phyloP scores from a whole-genome alignment of 2,329 filamentous ascomycete species.

The Hypoxylon rubiginosum region DNA sequence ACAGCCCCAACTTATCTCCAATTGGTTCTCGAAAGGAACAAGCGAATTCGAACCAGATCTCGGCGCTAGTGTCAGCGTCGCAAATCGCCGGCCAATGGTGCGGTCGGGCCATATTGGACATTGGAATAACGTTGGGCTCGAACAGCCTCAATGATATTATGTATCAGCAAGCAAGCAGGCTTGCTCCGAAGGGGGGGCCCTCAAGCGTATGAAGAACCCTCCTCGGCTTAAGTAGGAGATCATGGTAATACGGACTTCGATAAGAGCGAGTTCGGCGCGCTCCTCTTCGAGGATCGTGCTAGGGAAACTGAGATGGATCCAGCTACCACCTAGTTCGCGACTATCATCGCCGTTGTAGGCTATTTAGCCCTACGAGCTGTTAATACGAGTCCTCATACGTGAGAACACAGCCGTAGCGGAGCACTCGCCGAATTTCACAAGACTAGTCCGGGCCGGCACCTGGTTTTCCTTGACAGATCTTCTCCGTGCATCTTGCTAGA shows the following conservation, averaged over 20 bases:
- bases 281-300: background rate
- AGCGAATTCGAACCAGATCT: conserved; percentile 1
- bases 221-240: background rate
- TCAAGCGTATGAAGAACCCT: conserved; percentile 3
- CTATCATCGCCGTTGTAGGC: conserved; percentile 5
- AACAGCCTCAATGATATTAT: conserved; percentile 4
- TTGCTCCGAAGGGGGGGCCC: background rate
- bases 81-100: conserved; percentile 7
- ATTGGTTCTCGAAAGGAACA: conserved; percentile 10
- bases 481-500: conserved; percentile 19
- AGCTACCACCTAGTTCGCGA: conserved; percentile 1
- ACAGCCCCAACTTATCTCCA: conserved; percentile 4
- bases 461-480: conserved; percentile 21
- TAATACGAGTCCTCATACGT: conserved; percentile 19
- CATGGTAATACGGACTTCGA: conserved; percentile 8
- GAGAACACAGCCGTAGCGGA: conserved; percentile 14
- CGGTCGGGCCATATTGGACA: background rate
- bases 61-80: conserved; percentile 2
- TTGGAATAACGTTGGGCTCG: conserved; percentile 12
- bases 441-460: conserved; percentile 21
- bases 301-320: background rate
- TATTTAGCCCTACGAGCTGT: conserved; percentile 23
- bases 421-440: conserved; percentile 16
- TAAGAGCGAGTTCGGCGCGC: background rate
- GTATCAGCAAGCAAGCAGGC: background rate